These are phyloP conservation scores for Aspergillus campestris DNA, from an alignment of 495 filamentous ascomycete genomes.

Conservation along the genomic window DNA sequence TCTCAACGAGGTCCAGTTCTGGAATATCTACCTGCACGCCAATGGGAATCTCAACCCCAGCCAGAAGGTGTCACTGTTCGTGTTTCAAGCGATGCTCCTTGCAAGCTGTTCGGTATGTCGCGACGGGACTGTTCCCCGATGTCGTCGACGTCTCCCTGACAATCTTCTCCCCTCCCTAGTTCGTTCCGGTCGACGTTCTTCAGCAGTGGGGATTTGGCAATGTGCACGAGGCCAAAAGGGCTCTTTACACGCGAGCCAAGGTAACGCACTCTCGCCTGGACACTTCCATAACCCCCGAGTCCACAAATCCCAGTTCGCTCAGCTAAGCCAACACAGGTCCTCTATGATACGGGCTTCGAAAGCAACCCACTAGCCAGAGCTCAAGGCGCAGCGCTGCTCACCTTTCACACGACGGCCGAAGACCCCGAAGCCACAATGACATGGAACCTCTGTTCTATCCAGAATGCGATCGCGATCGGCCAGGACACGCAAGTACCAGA, in stretches of 20 bases:
- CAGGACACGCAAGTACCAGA: conserved; percentile 13
- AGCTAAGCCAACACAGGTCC: conserved; percentile 1
- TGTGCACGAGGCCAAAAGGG: too few relatives aligned
- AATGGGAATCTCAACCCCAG: not conserved
- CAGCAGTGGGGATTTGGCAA: too few relatives aligned
- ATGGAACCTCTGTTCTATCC: conserved; percentile 36
- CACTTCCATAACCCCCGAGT: conserved; percentile 1
- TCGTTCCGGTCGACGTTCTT: too few relatives aligned
- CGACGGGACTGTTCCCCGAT: too few relatives aligned
- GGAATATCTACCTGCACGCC: conserved; percentile 25
- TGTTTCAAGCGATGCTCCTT: conserved; percentile 42
- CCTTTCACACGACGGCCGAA: conserved; percentile 23
- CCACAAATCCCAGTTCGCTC: not conserved
- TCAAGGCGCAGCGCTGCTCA: conserved; percentile 38
- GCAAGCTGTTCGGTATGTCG: conserved; percentile 35
- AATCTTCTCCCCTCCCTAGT: too few relatives aligned
- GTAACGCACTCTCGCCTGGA: not conserved
- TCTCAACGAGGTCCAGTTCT: conserved; percentile 39
- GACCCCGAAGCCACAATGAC: conserved; percentile 32
- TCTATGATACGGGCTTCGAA: conserved; percentile 21
- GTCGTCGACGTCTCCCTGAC: too few relatives aligned
- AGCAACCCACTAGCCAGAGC: conserved; percentile 22
- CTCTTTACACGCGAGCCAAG: conserved; percentile 17
- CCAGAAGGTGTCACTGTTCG: conserved; percentile 34
- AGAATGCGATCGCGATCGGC: conserved; percentile 36